Evolutionary conservation across 2,329 filamentous ascomycete species (phyloP).

Genomic region (Tympanopsis confertula): DNA sequence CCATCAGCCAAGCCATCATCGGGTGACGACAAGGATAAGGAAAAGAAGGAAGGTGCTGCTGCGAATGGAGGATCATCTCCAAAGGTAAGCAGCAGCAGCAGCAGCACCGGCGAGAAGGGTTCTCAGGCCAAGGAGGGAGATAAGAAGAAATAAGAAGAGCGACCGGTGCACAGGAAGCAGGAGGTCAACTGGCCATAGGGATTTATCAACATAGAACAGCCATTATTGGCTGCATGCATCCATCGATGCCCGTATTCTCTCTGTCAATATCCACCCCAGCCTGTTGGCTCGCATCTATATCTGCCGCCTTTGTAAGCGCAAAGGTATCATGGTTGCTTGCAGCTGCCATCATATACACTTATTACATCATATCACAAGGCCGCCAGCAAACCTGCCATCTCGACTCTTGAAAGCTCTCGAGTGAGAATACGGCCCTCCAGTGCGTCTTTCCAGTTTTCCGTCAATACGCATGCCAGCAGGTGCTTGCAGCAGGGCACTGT

Average conservation of each 20-base stretch:
- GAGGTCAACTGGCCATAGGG: too few relatives aligned
- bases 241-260: too few relatives aligned
- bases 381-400: conserved; percentile 61
- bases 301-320: too few relatives aligned
- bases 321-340: too few relatives aligned
- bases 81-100: conserved; percentile 43
- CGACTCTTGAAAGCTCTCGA: conserved; percentile 42
- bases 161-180: too few relatives aligned
- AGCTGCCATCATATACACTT: too few relatives aligned
- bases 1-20: conserved; percentile 49
- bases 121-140: neutral
- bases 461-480: conserved; percentile 70
- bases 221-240: too few relatives aligned
- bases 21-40: conserved; percentile 45
- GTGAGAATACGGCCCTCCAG: conserved; percentile 46
- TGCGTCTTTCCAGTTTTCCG: conserved; percentile 44
- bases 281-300: too few relatives aligned
- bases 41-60: conserved; percentile 35
- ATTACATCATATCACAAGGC: conserved; percentile 24
- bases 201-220: too few relatives aligned
- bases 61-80: conserved; percentile 29
- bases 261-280: too few relatives aligned
- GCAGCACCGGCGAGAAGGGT: too few relatives aligned
- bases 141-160: neutral
- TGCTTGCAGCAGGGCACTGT: conserved; percentile 69